Base-by-base conservation (phyloP, 495 filamentous ascomycete species). In the Penicilliopsis zonata region DNA sequence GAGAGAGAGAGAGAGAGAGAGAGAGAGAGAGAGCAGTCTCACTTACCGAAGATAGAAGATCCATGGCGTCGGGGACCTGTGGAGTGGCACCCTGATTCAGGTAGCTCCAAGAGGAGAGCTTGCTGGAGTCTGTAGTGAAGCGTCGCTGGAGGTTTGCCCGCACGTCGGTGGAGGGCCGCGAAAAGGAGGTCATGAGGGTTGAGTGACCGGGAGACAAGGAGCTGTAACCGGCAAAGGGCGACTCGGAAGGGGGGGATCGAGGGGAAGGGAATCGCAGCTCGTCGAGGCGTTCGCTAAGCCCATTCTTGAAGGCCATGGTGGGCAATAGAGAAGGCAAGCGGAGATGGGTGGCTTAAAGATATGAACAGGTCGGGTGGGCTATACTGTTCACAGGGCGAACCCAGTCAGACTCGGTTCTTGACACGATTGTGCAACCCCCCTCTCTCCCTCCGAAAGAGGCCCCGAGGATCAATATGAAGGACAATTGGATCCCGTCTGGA, bases 41-140 rank as follows among this genome's bases (percentile, higher is more conserved):
- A 33, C 59, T 61, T 46, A 76, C 71, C 47, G 67, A 69, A 49
- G 67, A 69, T 33, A 69, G 41, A 28, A 67, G 54, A 55, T 81
- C 77, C 36, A 70, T 37, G 13, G 68, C 57, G 37, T 81, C 77
- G 35, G 68, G 59, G 59, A 27, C 3, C 14, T 5, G 52, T 38
- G 67, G 63, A 31, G 64, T 47, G 29, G 68, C 48, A 39, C 71
- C 61, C 57, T 77, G 69, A 28, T 70, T 75, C 53, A 92, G 69
- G 36, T 81, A 75, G 30, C 71, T 79, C 65, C 88, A 68, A 44
- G 80, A 82, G 41, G 84, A 80, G 55, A 92, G 65, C 59, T 81
- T 82, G 47, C 85, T 82, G 35, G 83, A 80, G 46, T 90, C 84
- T 17, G 86, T 90, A 35, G 90, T 98, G 64, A 95, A 95, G 38